Conservation (phyloP, 306 rosid genomes). For the Mimosa bimucronata region DNA sequence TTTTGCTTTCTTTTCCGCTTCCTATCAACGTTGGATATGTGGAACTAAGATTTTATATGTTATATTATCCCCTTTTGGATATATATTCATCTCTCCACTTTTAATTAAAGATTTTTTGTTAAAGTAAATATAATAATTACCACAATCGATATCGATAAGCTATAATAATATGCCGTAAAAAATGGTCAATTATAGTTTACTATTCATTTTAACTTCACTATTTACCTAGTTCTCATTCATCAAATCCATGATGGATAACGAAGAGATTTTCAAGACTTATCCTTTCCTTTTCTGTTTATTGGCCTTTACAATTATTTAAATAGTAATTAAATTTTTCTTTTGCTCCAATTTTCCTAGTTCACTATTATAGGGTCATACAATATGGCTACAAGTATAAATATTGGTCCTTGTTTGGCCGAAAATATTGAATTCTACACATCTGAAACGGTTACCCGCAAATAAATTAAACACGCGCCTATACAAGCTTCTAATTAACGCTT, state of each 20-base stretch:
- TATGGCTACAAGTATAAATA: neutral
- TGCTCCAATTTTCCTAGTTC: neutral
- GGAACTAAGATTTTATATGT: neutral
- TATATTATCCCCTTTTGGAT: constrained; percentile 5
- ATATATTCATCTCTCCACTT: neutral
- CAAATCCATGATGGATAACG: neutral
- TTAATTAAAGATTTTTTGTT: neutral
- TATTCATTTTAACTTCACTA: neutral
- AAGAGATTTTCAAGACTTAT: neutral
- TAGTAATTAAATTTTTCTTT: neutral
- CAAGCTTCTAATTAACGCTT: neutral
- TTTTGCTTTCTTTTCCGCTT: constrained; percentile 30
- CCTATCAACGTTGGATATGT: constrained; percentile 38
- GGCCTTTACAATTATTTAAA: neutral
- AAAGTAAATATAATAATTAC: neutral
- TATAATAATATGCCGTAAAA: neutral
- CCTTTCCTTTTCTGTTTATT: neutral
- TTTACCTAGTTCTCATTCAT: neutral
- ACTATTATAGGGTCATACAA: constrained; percentile 17
- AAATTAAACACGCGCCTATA: neutral
- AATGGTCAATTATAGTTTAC: neutral
- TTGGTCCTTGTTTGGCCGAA: constrained; percentile 31
- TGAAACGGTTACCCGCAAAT: neutral
- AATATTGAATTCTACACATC: constrained; percentile 39
- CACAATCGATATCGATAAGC: neutral